Base-by-base conservation (phyloP, 2,329 filamentous ascomycete species). In the Botrytis fragariae region DNA sequence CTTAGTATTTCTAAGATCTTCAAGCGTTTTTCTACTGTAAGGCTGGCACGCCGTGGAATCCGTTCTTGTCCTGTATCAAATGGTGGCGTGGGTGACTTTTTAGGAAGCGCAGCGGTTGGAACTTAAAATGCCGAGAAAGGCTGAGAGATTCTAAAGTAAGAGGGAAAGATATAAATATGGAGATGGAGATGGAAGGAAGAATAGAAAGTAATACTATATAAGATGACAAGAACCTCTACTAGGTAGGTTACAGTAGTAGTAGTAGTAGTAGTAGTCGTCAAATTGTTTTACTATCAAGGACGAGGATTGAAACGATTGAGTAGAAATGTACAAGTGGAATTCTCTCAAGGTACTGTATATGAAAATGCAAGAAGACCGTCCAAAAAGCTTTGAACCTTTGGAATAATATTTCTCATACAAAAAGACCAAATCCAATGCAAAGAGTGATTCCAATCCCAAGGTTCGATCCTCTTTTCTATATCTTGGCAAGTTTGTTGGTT, bases 401-500 rank as follows among this genome's bases (percentile, higher is more conserved):
- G 14, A 62, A n/a, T 62, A 16, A 25, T 37, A 37, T 61, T 61
- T 37, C 59, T 61, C 59, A 37, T 61, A 61, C 35, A 37, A n/a
- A 51, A 51, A 51, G 48, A n/a, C 10, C 48, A 51, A 51, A 51
- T n/a, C 48, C 48, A n/a, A 51, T 51, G 48, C 48, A 51, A n/a
- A 51, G 59, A 61, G 12, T 37, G 59, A 61, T 61, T 25, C 59
- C 59, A 51, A 51, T 51, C 48, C 48, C 10, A n/a, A 51, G 48
- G 25, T 61, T 61, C 59, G 59, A 61, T 37, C 59, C 59, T 61
- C n/a, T 61, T 61, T 61, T 72, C 51, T 54, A 73, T 71, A 57
- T 57, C 71, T 74, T 71, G 73, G 73, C 67, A 42, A 22, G 32
- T 59, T 42, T 68, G 61, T 63, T 63, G 37, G 61, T 69, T 25